Evolutionary conservation across 768 basidiomycete species (phyloP), one percentile per base, ranked within the genome.

Genomic region (Hydnomerulius pinastri): DNA sequence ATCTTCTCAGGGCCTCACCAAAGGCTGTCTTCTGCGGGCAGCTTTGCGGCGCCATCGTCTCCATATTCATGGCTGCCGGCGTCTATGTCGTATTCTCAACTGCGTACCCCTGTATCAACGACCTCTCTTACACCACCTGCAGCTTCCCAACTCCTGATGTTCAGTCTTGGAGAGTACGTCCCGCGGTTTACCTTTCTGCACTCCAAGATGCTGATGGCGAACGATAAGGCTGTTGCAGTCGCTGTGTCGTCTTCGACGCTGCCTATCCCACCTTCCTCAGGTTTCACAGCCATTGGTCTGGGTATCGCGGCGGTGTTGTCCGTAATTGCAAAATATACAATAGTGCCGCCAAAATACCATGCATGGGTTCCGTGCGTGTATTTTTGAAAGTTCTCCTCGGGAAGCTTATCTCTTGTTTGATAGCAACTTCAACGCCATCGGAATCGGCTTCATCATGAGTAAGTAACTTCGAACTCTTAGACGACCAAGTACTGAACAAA

Each of bases 1-100:
- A 84, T 63, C 79, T 86, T 50, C 75, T 85, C 21, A 73, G 84
- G 43, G 78, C 82, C 11, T 85, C 82, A 57, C 84, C 84, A 32
- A 75, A 68, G 48, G 80, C 81, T 64, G 80, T 85, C 67, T 85
- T 85, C 60, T 70, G 80, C 52, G 81, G 79, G 21, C 82, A 83
- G 65, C 67, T 83, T 3, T 73, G 70, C 53, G 83, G 84, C 44
- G 71, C 82, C 18, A 70, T 82, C 48, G 79, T 84, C 41, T 77
- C 85, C 18, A 71, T 83, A 28, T 85, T 86, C 73, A 69, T 85
- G 64, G 74, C 73, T 47, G 72, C 73, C 5, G 82, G 82, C 13
- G 63, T 85, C 50, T 83, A 81, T 59, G 71, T 85, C 51, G 71
- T 86, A 38, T 85, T 86, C 74, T 79, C 78, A 43, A 81, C 77